Evolutionary conservation across 257 asterid genomes (phyloP).

Genomic region (Coffea eugenioides): DNA sequence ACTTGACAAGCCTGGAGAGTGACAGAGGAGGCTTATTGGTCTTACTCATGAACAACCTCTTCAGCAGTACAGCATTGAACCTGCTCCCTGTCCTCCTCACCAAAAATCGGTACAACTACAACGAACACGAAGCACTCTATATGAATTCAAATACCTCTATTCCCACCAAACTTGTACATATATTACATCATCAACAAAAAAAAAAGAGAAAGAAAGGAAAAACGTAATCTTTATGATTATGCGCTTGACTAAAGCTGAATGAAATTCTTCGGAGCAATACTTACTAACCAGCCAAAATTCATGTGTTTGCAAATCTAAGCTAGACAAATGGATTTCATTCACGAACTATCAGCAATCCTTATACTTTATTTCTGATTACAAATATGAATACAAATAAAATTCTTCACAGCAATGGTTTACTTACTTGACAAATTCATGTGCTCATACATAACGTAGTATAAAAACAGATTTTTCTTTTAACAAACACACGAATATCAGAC

Average conservation of each 20-base stretch:
- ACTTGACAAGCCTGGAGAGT: constrained; percentile 27
- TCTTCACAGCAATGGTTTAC: too few relatives aligned
- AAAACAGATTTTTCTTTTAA: background rate
- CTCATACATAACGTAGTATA: too few relatives aligned
- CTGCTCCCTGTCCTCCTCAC: constrained; percentile 40
- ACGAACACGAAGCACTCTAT: background rate
- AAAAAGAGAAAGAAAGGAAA: background rate
- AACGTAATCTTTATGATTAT: background rate
- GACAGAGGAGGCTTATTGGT: constrained; percentile 41
- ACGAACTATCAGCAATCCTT: too few relatives aligned
- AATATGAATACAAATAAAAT: background rate
- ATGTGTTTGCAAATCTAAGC: too few relatives aligned
- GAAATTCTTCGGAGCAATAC: too few relatives aligned
- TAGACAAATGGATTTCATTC: too few relatives aligned
- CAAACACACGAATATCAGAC: background rate
- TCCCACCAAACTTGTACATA: background rate
- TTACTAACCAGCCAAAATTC: too few relatives aligned
- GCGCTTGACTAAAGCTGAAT: too few relatives aligned
- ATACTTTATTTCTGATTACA: background rate
- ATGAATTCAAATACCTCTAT: background rate
- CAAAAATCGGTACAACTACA: constrained; percentile 38
- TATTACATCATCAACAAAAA: background rate
- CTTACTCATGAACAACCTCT: constrained; percentile 46
- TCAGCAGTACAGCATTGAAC: constrained; percentile 39
- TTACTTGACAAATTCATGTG: background rate